Evolutionary conservation across 2,329 filamentous ascomycete genomes (phyloP).

Genomic region (Falciphora oryzae): DNA sequence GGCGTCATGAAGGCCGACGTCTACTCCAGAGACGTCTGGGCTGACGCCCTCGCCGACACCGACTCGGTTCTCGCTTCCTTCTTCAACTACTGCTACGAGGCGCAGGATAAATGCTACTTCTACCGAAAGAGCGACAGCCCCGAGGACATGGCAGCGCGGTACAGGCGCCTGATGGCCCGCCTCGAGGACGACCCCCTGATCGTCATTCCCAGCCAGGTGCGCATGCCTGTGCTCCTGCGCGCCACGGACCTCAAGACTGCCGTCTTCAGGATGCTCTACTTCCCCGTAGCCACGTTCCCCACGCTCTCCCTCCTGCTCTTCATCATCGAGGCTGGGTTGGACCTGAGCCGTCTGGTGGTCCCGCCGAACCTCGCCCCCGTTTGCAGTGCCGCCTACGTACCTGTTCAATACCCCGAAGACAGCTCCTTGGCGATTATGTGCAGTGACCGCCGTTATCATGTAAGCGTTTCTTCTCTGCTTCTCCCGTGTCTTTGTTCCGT

Average conservation of each 20-base stretch:
- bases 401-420: conserved; percentile 12
- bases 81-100: conserved; percentile 40
- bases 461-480: neutral
- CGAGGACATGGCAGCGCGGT: conserved; percentile 24
- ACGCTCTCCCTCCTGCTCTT: conserved; percentile 5
- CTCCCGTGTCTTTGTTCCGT: neutral
- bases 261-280: conserved; percentile 30
- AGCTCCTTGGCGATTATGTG: conserved; percentile 21
- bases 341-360: conserved; percentile 9
- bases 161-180: conserved; percentile 24
- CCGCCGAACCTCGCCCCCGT: conserved; percentile 14
- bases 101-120: conserved; percentile 32
- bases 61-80: conserved; percentile 41
- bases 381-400: conserved; percentile 11
- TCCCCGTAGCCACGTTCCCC: conserved; percentile 22
- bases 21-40: conserved; percentile 27
- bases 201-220: conserved; percentile 22
- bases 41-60: conserved; percentile 3
- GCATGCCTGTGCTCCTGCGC: conserved; percentile 31
- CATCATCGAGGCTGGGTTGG: conserved; percentile 9
- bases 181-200: conserved; percentile 30
- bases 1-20: conserved; percentile 25
- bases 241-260: conserved; percentile 30
- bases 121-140: conserved; percentile 29
- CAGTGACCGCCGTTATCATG: conserved; percentile 21